phyloP scores from a whole-genome alignment of 345 rosid species.

The Cardamine resedifolia region DNA sequence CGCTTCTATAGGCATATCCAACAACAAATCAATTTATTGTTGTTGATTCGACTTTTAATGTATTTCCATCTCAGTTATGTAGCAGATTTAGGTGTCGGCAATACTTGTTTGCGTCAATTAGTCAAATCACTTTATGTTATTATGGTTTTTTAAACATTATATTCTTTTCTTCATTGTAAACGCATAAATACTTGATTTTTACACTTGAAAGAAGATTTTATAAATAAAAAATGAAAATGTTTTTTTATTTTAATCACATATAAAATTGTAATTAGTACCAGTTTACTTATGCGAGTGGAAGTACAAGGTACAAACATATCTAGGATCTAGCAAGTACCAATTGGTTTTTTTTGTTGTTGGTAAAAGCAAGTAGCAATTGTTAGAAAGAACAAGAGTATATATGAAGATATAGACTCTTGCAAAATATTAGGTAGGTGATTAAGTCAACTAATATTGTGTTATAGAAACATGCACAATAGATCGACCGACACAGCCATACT shows the following conservation, averaged over 20 bases:
- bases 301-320: not conserved
- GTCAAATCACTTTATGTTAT: too few relatives aligned
- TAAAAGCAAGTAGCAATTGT: too few relatives aligned
- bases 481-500: conserved; percentile 1
- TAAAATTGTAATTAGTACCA: not conserved
- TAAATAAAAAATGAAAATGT: not conserved
- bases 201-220: too few relatives aligned
- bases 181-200: too few relatives aligned
- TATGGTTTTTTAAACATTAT: not conserved
- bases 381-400: not conserved
- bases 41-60: not conserved
- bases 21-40: not conserved
- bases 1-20: conserved; percentile 37
- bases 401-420: not conserved
- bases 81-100: not conserved
- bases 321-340: not conserved
- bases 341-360: too few relatives aligned
- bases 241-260: not conserved
- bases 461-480: conserved; percentile 1
- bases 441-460: not conserved
- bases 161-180: too few relatives aligned
- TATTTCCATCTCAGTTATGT: not conserved
- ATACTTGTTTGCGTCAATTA: not conserved
- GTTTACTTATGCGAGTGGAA: not conserved
- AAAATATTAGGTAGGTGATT: not conserved